Conservation (phyloP, 106 monocot genomes). For the Gastrodia elata region DNA sequence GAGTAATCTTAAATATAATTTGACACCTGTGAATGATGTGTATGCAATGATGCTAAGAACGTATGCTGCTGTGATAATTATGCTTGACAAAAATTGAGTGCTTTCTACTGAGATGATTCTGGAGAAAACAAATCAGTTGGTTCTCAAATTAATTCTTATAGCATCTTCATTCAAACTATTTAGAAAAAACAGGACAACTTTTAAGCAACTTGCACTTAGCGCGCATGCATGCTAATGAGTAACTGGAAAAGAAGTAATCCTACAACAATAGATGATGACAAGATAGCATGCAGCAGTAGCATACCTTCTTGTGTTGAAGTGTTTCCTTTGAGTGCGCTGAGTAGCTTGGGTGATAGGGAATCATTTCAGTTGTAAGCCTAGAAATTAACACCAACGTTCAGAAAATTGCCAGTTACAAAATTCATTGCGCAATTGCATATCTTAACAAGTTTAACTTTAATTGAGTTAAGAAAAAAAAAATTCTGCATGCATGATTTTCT, state of each 20-base stretch:
- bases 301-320: constrained; percentile 24
- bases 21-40: neutral
- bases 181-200: neutral
- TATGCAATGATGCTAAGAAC: neutral
- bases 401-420: neutral
- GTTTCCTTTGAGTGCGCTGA: constrained; percentile 18
- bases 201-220: neutral
- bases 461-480: neutral
- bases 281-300: neutral
- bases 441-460: neutral
- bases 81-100: neutral
- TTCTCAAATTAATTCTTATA: neutral
- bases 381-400: neutral
- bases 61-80: neutral
- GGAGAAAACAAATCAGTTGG: neutral
- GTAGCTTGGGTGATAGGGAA: constrained; percentile 25
- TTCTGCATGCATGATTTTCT: too few relatives aligned
- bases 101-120: neutral
- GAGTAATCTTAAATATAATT: neutral
- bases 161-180: neutral
- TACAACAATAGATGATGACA: neutral
- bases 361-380: constrained; percentile 24
- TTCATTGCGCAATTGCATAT: neutral
- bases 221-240: neutral
- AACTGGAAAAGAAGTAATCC: neutral